Conservation (phyloP, 139 green algal genomes). For the Chlorella sp. region DNA sequence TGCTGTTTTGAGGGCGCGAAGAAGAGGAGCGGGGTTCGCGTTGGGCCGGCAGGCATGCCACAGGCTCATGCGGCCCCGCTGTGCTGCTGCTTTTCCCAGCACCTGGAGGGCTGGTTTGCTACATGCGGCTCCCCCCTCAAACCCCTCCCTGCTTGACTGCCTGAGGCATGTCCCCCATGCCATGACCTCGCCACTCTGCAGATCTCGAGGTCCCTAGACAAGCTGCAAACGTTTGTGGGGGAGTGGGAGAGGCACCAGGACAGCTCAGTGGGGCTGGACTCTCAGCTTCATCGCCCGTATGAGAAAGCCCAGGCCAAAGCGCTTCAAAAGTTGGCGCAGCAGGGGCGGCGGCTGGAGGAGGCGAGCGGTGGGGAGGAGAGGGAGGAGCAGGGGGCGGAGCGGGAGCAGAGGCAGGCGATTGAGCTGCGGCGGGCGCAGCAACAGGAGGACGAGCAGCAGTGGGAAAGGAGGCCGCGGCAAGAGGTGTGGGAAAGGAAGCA, state of each 20-base stretch:
- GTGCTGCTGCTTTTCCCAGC: too few relatives aligned
- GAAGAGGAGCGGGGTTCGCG: too few relatives aligned
- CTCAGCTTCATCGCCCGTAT: neutral
- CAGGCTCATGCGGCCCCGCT: too few relatives aligned
- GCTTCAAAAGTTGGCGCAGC: neutral
- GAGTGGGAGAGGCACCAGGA: slow-evolving; percentile 16
- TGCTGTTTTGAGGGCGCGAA: too few relatives aligned
- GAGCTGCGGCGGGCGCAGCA: neutral
- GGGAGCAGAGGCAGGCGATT: neutral
- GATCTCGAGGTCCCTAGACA: neutral
- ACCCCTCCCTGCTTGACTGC: too few relatives aligned
- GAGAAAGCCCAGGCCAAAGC: neutral
- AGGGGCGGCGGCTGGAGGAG: neutral
- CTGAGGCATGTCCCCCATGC: too few relatives aligned
- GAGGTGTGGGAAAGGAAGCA: neutral
- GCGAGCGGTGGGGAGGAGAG: too few relatives aligned
- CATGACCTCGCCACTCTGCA: neutral
- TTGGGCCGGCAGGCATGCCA: too few relatives aligned
- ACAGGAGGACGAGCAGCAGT: neutral
- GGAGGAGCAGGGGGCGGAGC: neutral
- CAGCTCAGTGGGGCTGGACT: neutral
- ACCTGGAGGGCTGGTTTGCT: too few relatives aligned
- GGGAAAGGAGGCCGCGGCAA: neutral
- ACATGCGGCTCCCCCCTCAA: too few relatives aligned
- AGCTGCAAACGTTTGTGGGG: neutral